A percentile compares a stretch with the other conserved stretches of the same genome.
phyloP scores from a whole-genome alignment of 2,329 filamentous ascomycete genomes.

The Teratosphaeriaceae sp. region DNA sequence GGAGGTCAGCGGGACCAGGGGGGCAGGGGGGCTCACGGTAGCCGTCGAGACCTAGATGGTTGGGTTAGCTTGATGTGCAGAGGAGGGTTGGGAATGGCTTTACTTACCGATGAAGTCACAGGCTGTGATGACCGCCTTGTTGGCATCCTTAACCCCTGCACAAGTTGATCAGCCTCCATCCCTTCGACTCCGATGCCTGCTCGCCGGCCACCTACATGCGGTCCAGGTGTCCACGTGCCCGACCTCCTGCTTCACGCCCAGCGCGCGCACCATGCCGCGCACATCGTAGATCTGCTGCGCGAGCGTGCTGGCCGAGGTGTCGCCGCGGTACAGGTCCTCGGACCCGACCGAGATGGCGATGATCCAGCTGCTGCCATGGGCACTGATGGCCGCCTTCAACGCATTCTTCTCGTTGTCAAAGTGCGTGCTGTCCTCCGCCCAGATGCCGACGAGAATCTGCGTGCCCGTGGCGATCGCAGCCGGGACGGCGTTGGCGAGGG shows the following conservation, averaged over 20 bases:
- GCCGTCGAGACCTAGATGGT: slow-evolving; percentile 56
- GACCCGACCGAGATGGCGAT: slow-evolving; percentile 60
- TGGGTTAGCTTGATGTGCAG: too few species aligned
- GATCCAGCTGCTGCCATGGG: slow-evolving; percentile 52
- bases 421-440: slow-evolving; percentile 44
- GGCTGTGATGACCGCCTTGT: slow-evolving; percentile 54
- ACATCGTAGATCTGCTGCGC: slow-evolving; percentile 46
- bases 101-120: slow-evolving; percentile 61
- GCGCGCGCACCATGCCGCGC: slow-evolving; percentile 45
- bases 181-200: too few species aligned
- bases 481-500: slow-evolving; percentile 43
- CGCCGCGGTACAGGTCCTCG: slow-evolving; percentile 59
- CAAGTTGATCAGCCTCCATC: too few species aligned
- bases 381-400: slow-evolving; percentile 49
- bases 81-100: too few species aligned
- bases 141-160: slow-evolving; percentile 51
- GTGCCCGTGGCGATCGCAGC: slow-evolving; percentile 57
- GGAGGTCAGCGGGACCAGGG: not conserved
- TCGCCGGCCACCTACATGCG: too few species aligned
- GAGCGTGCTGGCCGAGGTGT: slow-evolving; percentile 35
- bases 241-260: slow-evolving; percentile 43
- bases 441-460: slow-evolving; percentile 58
- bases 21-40: slow-evolving; percentile 38
- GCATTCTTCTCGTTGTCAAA: slow-evolving; percentile 56
- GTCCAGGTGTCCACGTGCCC: slow-evolving; percentile 61